Evolutionary conservation across 2,329 filamentous ascomycete species (phyloP), one percentile per base, ranked within the genome.

Genomic region (Claviceps purpurea): DNA sequence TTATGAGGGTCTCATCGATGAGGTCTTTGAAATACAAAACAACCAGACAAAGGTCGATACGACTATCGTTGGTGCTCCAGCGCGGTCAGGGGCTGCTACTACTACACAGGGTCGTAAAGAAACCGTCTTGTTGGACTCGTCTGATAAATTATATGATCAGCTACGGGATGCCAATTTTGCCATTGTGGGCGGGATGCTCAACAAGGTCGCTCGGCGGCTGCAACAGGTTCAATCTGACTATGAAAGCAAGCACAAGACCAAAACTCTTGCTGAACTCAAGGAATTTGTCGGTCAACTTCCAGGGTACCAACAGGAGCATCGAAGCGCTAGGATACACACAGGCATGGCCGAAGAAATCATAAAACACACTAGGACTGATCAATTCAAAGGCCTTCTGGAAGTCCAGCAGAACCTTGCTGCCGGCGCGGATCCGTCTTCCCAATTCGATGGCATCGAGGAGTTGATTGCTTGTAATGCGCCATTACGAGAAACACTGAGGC

Each of bases 211-310:
- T 4, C 82, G 89, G 34, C 83, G 91, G 13, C 73, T 98, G 24
- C 87, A 87, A 73, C 77, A 71, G 61, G 88, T 98, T 14, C 87
- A 87, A 73, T 76, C 68, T 59, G 90, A 96, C 62, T 95, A 95
- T 64, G 89, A 97, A 63, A 88, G 93, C 62, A 86, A 91, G 55
- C 88, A 95, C 65, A 81, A 81, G 48, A 85, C 87, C 4, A 94
- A 93, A 65, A 90, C 87, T 1, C 89, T 93, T 18, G 83, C 89
- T 4, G 93, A 98, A 65, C 79, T 98, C 37, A 87, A 89, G 59
- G 89, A 95, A 24, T 96, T 97, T 64, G 93, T 98, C n/a, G 84
- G 84, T 60, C 95, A 94, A 65, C 73, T 98, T 26, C 91, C 93
- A 0, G 84, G 83, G 11, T 95, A 94, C 61, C 91, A 97, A 68